Evolutionary conservation across 2,329 filamentous ascomycete species (phyloP), one percentile per base, ranked within the genome.

Genomic region (Neopestalotiopsis rosae): DNA sequence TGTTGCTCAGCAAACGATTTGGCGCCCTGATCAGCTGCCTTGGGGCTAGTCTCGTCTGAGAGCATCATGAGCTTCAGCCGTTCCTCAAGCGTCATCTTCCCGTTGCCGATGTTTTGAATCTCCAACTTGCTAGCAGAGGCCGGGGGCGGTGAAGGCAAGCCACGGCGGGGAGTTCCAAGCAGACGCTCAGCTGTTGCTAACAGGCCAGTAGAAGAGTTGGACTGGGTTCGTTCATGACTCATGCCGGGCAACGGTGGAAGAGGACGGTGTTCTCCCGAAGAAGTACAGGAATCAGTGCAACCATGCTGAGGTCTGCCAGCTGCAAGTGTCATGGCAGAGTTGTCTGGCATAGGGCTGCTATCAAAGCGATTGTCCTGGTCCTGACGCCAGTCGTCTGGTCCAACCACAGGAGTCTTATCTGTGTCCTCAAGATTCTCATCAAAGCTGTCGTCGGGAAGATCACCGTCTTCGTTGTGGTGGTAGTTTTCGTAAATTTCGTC

Each of bases 351-450:
- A 1, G 92, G 91, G 76, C 91, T 94, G 69, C 86, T 88, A 57
- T 92, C 90, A 74, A 93, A 96, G 1, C 90, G 89, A 74, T 94
- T 89, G 49, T 93, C 90, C 38, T 90, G 78, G 82, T 93, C 82
- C 83, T 95, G 93, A 71, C 93, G 90, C 96, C 96, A 99, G 78
- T 98, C 94, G 76, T 98, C 96, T 0, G 96, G 96, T 28, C 97
- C 89, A n/a, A 99, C 95, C 12, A 99, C 96, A 0, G 96, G 96
- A 1, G 96, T 98, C 85, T 98, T 98, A 76, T 97, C 94, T 5
- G 94, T 95, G 77, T 98, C 95, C 81, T 98, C 95, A 1, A 98
- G 87, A 6, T 94, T 97, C 14, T 94, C 95, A 80, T 98, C 95
- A 74, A 98, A 98, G 82, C 95, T 98, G 77, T 98, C 95, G 57